Evolutionary conservation across 2,329 filamentous ascomycete genomes (phyloP), one percentile per base, ranked within the genome.

Genomic region (Tolypocladium ovalisporum): DNA sequence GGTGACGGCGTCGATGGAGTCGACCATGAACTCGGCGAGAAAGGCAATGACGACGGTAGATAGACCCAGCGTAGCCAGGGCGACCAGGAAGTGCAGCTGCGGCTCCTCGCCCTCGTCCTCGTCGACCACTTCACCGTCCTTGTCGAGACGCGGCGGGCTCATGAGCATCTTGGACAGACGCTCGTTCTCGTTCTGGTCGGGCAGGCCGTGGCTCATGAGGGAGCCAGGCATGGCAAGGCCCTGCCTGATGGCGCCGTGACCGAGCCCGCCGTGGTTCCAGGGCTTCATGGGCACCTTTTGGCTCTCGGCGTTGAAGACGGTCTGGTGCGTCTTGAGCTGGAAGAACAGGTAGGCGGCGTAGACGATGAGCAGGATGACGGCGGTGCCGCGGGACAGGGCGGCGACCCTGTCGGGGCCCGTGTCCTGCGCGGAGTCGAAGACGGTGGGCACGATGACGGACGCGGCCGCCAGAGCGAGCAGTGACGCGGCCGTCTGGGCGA

Each of bases 341-440:
- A 97, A 97, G 71, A 89, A 80, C 2, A 97, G 84, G 67, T 95
- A 97, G 57, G 83, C 87, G 54, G 73, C 84, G 70, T 97, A 97
- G 12, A 95, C 87, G 52, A 95, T 69, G 1, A 97, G 80, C 5
- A 97, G 80, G 60, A 97, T 91, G 60, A 97, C 75, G 0, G 88
- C 76, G 1, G 87, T 89, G 55, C 88, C 89, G 56, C 87, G 83
- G 0, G 88, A 92, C 27, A 89, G 73, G 57, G 76, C 74, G 15
- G 83, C 82, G 15, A 89, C 83, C 4, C 82, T 80, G 6, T 63
- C 58, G 29, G 68, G 63, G 1, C 70, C 65, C 1, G 77, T 76
- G 35, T 72, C 67, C 52, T 73, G 74, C 19, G 74, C 72, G 17
- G 77, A 74, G 61, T 89, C 81, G 69, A 96, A 96, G 6, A 93